These are phyloP conservation scores for Leishmania braziliensis DNA, from an alignment of 208 protist genomes.

Conservation along the genomic window DNA sequence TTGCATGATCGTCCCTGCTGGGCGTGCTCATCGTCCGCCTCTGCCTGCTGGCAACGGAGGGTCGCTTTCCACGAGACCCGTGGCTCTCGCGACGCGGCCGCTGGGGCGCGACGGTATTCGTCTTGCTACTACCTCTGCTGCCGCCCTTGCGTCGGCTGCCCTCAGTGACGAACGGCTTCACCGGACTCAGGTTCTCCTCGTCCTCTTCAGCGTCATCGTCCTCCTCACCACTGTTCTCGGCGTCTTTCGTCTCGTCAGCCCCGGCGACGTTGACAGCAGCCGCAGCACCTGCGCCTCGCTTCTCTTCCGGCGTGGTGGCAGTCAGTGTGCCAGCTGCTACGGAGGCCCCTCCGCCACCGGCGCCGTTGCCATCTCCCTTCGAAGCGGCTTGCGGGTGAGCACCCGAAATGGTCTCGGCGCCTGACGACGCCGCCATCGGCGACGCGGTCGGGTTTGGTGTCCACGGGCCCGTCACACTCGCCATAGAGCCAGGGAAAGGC, in stretches of 20 bases:
- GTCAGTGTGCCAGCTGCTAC: neutral
- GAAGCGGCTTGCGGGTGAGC: slow-evolving; percentile 25
- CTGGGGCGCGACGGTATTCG: neutral
- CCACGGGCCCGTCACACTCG: slow-evolving; percentile 22
- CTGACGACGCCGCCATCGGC: neutral
- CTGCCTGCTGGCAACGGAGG: slow-evolving; percentile 9
- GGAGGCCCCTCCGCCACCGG: neutral
- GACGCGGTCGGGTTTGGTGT: slow-evolving; percentile 24
- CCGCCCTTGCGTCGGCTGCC: slow-evolving; percentile 19
- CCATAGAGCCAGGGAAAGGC: neutral
- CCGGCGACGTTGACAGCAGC: neutral
- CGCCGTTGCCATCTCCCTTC: slow-evolving; percentile 17
- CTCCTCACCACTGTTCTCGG: neutral
- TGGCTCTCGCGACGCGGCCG: slow-evolving; percentile 4
- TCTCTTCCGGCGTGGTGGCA: neutral
- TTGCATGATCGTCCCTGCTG: neutral
- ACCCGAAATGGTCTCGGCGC: slow-evolving; percentile 13
- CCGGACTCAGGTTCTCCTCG: slow-evolving; percentile 14
- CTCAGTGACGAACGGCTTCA: neutral
- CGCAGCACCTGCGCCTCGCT: neutral
- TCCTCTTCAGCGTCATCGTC: slow-evolving; percentile 14
- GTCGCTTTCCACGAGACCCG: neutral
- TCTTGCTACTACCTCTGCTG: slow-evolving; percentile 13
- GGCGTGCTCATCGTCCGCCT: neutral
- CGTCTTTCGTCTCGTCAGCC: neutral